Base-by-base conservation (phyloP, 116 monocot genomes). In the Cymodocea nodosa region DNA sequence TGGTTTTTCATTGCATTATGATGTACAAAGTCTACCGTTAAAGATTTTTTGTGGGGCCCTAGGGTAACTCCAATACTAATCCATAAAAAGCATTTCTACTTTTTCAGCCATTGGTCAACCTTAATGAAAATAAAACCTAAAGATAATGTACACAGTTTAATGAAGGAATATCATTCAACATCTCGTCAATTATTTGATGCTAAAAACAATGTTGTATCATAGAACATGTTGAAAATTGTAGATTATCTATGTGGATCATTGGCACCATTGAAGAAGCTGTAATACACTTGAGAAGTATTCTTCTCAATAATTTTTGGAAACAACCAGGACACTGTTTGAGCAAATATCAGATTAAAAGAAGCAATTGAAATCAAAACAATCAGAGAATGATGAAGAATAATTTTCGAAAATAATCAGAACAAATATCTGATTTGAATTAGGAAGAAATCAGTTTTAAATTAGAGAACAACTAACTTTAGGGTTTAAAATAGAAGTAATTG, bases 11-110 rank as follows among this genome's bases (percentile, higher is more conserved):
- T 98, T 75, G 79, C 86, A 54, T 7, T 69, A 50, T 84, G 74
- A 66, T 74, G 62, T 62, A 76, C 71, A 68, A 64, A 57, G 15
- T 52, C 72, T 69, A 64, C 30, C 65, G 76, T 73, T 68, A 75
- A 70, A 70, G 77, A 66, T 52, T 98, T 98, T 71, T 52, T 80
- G 19, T 98, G 92, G 97, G 92, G 86, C 14, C 89, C 97, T 18
- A 84, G 71, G 74, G 61, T 73, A 49, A 82, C 80, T 73, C 74
- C 75, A 40, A 59, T 98, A 30, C 70, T 98, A 79, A 60, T 98
- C 74, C 89, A 98, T 77, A 76, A 86, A 60, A 88, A 76, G 35
- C 73, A 88, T 71, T 65, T 97, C 62, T 78, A 87, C 72, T 19
- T 92, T 34, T 82, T 76, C 56, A 81, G 83, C 74, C 85, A 80